A percentile compares a stretch with the other conserved stretches of the same genome.
phyloP scores from a whole-genome alignment of 2,329 filamentous ascomycete species.

The Pseudogymnoascus sp. region DNA sequence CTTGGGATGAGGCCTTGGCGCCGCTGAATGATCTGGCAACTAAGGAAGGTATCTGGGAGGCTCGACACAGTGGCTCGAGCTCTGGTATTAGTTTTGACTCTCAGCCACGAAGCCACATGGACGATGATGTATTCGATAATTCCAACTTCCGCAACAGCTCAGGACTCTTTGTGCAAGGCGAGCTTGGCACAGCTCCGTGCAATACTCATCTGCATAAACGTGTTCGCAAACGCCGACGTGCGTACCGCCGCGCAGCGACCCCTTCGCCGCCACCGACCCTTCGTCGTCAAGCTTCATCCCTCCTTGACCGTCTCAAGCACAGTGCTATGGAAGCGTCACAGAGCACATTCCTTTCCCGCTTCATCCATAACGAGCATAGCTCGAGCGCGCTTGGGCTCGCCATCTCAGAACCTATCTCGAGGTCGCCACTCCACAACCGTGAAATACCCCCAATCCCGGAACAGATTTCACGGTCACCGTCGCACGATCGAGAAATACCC shows the following conservation, averaged over 20 bases:
- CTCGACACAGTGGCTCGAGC: slow-evolving; percentile 15
- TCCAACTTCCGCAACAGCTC: slow-evolving; percentile 6
- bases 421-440: not conserved
- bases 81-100: not conserved
- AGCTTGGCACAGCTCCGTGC: not conserved
- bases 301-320: not conserved
- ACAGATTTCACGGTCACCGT: not conserved
- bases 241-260: not conserved
- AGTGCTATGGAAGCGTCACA: not conserved
- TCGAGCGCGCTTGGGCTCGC: not conserved
- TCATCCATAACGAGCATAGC: not conserved
- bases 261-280: not conserved
- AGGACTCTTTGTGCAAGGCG: not conserved
- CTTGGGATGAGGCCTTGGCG: slow-evolving; percentile 76
- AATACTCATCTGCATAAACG: not conserved
- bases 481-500: not conserved
- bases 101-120: slow-evolving; percentile 10
- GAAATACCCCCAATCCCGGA: not conserved
- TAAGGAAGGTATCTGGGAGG: slow-evolving; percentile 11
- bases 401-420: not conserved
- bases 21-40: slow-evolving; percentile 43
- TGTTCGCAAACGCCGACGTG: not conserved
- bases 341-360: not conserved
- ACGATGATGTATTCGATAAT: not conserved
- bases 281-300: not conserved